Base-by-base conservation (phyloP, 108 stramenopile species). In the Conticribra weissflogii region DNA sequence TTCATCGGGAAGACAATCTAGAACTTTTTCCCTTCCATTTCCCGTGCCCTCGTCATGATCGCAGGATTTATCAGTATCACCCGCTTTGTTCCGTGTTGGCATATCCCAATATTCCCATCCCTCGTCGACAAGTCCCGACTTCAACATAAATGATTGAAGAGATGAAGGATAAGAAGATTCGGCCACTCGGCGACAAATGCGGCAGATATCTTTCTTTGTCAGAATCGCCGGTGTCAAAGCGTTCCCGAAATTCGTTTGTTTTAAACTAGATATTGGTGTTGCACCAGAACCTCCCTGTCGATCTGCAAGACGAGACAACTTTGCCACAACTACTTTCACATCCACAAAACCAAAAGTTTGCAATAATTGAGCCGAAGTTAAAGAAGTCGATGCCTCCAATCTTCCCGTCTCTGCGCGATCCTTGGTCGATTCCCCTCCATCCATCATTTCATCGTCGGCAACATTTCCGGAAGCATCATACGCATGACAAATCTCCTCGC, bases 301-400 rank as follows among this genome's bases (percentile, higher is more conserved):
- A 54, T 64, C 0, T 47, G 52, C 18, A 61, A 63, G 52, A 33
- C 53, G 51, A 21, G 44, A 50, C 1, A 73, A 47, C 3, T 34
- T 66, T 32, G 55, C 30, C n/a, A 36, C 45, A 48, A 59, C 52
- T 19, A 28, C 32, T 17, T 44, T 49, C 21, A 67, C 36, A 19
- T 86, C 83, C 4, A 94, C 87, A 67, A 94, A 94, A 7, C 93
- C 93, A 82, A 90, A 94, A 3, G 93, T 94, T 82, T 88, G 88
- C 12, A 94, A 71, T 3, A 86, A 36, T 71, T 94, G 88, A 12
- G 82, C 82, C 4, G 87, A 84, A 9, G 82, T 91, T 36, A 94
- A 68, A 23, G 75, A 72, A 49, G 76, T 63, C 1, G 21, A 19
- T 8, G 0, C 25, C 16, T 7, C 25, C 16, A 15, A 16, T 23